Base-by-base conservation (phyloP, 2,329 filamentous ascomycete genomes). In the Hypoxylon sp. region DNA sequence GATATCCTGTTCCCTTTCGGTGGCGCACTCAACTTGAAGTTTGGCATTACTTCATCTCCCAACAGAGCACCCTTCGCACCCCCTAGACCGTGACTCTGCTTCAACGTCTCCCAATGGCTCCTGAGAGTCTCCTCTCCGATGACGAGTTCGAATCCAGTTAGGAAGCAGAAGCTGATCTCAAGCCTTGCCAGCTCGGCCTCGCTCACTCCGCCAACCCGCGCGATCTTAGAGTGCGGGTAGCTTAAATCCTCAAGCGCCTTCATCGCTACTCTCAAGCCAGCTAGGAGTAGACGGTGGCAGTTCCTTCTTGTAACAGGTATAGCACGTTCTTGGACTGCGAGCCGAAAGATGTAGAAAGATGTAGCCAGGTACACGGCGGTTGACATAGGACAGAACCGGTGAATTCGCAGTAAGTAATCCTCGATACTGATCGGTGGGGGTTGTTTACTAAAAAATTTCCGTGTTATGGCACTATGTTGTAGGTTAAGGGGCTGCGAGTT, bases 211-310 rank as follows among this genome's bases (percentile, higher is more conserved):
- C 96, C 95, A 1, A 98, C 94, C 71, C 90, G 91, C 17, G 95
- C 90, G 71, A 98, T 90, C 60, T 93, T 91, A 65, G 86, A 86
- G 80, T 98, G 95, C 7, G 93, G 89, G 81, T 97, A 97, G 73
- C 91, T 92, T 59, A 95, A 86, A 78, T 98, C 95, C 79, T 99
- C 95, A n/a, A 98, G 82, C 0, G 93, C 93, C 81, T 98, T 99
- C 87, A 94, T 96, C 13, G 95, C 94, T 2, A 98, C 92, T 36
- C 94, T 85, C 58, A 98, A 84, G 5, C 92, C 93, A 0, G 93
- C 94, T 14, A 99, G 86, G 32, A 97, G 85, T 6, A 98, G 83
- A 2, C 96, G 89, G 79, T 99, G 95, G 67, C 93, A 91, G 69
- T 97, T 98, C 62, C 93, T 88, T 63, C 87, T 86, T 2, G 94